Percentiles rank a stretch among this genome's conserved stretches.
Conservation (phyloP, 768 basidiomycete species). For the Hysterangium stoloniferum region DNA sequence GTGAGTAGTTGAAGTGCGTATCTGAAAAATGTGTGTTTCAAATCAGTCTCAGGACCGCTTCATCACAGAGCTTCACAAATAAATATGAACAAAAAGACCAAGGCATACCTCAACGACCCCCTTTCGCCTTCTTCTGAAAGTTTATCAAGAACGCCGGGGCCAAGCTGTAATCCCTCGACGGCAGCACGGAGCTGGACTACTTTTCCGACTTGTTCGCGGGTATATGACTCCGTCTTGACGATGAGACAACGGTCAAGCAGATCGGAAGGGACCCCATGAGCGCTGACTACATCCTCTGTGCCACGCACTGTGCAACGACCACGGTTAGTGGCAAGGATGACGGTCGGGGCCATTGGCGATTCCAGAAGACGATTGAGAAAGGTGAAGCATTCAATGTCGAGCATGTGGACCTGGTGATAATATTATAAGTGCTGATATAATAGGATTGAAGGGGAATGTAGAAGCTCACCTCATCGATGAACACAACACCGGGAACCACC, state of each 20-base stretch:
- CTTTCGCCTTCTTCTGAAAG: slow-evolving; percentile 77
- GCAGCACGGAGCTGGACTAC: slow-evolving; percentile 83
- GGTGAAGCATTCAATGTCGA: slow-evolving; percentile 99
- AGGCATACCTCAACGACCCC: slow-evolving; percentile 65
- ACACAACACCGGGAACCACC: slow-evolving; percentile 94
- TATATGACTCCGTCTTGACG: slow-evolving; percentile 84
- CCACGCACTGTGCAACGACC: slow-evolving; percentile 90
- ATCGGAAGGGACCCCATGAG: slow-evolving; percentile 93
- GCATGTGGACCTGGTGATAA: slow-evolving; percentile 83
- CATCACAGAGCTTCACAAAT: slow-evolving; percentile 12
- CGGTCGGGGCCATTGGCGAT: slow-evolving; percentile 94
- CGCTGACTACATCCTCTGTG: slow-evolving; percentile 82
- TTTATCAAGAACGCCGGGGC: slow-evolving; percentile 67
- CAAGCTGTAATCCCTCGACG: slow-evolving; percentile 77
- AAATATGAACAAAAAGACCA: slow-evolving; percentile 3
- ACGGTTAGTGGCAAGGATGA: slow-evolving; percentile 93
- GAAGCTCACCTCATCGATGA: slow-evolving; percentile 86
- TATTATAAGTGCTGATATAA: not conserved
- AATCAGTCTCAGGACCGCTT: too few species aligned
- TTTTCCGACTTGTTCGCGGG: slow-evolving; percentile 73
- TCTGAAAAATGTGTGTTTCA: slow-evolving; percentile 30
- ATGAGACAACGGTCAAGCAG: slow-evolving; percentile 95
- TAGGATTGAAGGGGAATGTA: slow-evolving; percentile 3
- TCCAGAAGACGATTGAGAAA: slow-evolving; percentile 95
- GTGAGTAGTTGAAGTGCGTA: slow-evolving; percentile 89